Base-by-base conservation (phyloP, 305 asterid genomes). In the Fraxinus dipetala region DNA sequence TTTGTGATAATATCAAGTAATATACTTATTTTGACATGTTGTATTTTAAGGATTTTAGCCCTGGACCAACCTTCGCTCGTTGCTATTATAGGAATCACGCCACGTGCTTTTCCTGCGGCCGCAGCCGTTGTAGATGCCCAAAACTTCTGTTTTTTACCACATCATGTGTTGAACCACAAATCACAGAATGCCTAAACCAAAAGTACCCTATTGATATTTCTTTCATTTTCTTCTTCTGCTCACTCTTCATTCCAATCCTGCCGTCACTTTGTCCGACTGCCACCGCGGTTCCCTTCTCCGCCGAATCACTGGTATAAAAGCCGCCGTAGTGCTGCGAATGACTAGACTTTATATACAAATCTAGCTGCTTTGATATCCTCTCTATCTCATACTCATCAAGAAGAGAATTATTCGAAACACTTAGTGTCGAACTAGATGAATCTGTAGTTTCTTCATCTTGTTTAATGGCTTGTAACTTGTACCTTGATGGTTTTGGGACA, bases 321-420 rank as follows among this genome's bases (percentile, higher is more conserved):
- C 82, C 65, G 20, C 65, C 78, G 48, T 61, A 59, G 43, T 78
- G 26, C 38, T 83, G 75, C 20, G 77, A 78, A 35, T 69, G 84
- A 45, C 86, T 83, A 11, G 88, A 83, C 26, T 88, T 81, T 26
- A 91, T 88, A 76, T 93, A 91, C 10, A 31, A 45, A 67, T 91
- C 85, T 0, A 94, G 93, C 81, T 91, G 85, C 78, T 18, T 83
- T 5, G 95, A 90, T 18, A 94, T 94, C 86, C 92, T 90, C 74
- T 90, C 88, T 4, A 93, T 84, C 87, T 94, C 98, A 22, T 87
- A 93, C 8, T 75, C 84, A 82, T 93, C 97, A 26, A 93, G 83
- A 67, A 93, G 97, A 32, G 92, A 84, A 51, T 35, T 75, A 14
- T 32, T 82, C 4, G 36, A 59, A 11, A 14, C 40, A 14, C 81